These are phyloP conservation scores for Porcisia deanei DNA, from an alignment of 208 protist species.

Conservation along the genomic window DNA sequence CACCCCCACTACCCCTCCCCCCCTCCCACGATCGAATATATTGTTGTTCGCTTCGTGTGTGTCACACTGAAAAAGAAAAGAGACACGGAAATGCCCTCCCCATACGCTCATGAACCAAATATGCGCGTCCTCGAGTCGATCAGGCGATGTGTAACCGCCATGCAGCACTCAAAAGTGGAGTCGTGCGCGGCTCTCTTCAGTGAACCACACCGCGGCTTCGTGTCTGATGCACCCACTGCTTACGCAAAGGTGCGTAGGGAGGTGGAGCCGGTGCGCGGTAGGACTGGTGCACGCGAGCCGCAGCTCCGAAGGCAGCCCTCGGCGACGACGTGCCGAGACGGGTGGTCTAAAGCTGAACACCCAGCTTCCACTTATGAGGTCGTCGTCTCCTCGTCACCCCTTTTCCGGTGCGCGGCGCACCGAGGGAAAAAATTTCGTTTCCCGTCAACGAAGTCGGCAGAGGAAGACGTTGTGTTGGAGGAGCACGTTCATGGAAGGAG, in stretches of 20 bases:
- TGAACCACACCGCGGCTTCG: not conserved
- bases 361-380: not conserved
- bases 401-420: not conserved
- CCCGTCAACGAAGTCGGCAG: not conserved
- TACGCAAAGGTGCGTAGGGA: not conserved
- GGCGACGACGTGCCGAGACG: not conserved
- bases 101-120: constrained; percentile 27
- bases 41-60: not conserved
- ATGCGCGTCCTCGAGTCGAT: constrained; percentile 18
- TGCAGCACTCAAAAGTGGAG: constrained; percentile 9
- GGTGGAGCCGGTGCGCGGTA: not conserved
- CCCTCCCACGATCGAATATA: not conserved
- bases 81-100: not conserved
- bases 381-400: not conserved
- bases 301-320: not conserved
- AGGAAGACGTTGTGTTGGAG: not conserved
- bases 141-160: constrained; percentile 18
- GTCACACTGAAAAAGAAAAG: not conserved
- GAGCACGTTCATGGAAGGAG: not conserved
- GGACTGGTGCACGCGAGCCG: not conserved
- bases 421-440: not conserved
- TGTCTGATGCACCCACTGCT: not conserved
- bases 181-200: constrained; percentile 9
- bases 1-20: too few species aligned
- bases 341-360: not conserved